Evolutionary conservation across 371 early-diverging fungal genomes (phyloP).

Genomic region (Entomophthora muscae): DNA sequence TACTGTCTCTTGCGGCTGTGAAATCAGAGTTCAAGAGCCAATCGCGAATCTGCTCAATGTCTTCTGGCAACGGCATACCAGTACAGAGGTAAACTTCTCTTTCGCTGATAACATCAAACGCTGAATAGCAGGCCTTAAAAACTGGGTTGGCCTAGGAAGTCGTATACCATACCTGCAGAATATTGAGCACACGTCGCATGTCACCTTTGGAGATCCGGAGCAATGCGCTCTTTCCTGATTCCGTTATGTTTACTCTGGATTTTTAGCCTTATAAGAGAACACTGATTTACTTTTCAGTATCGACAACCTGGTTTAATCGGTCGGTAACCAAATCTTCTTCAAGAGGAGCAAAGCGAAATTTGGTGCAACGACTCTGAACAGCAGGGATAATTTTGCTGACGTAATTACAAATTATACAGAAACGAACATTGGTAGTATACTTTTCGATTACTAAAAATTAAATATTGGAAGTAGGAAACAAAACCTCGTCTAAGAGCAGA

Average conservation of each 20-base stretch:
- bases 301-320: slow-evolving; percentile 53
- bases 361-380: slow-evolving; percentile 94
- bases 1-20: slow-evolving; percentile 53
- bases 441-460: slow-evolving; percentile 78
- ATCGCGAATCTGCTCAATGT: slow-evolving; percentile 58
- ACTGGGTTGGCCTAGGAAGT: no score
- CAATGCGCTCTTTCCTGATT: slow-evolving; percentile 63
- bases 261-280: no score
- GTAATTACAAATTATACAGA: slow-evolving; percentile 98
- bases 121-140: slow-evolving; percentile 53
- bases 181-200: slow-evolving; percentile 93
- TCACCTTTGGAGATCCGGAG: slow-evolving; percentile 76
- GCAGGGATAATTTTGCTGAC: slow-evolving; percentile 97
- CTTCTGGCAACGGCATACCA: slow-evolving; percentile 76
- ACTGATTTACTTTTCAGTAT: slow-evolving; percentile 57
- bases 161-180: slow-evolving; percentile 68
- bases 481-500: slow-evolving; percentile 82
- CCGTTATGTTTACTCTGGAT: slow-evolving; percentile 54
- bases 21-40: slow-evolving; percentile 67
- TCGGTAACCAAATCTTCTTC: slow-evolving; percentile 47
- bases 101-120: slow-evolving; percentile 54
- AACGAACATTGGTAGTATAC: slow-evolving; percentile 91
- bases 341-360: slow-evolving; percentile 93
- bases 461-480: background rate
- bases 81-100: slow-evolving; percentile 74